Base-by-base conservation (phyloP, 768 basidiomycete species). In the Boletales sp. region DNA sequence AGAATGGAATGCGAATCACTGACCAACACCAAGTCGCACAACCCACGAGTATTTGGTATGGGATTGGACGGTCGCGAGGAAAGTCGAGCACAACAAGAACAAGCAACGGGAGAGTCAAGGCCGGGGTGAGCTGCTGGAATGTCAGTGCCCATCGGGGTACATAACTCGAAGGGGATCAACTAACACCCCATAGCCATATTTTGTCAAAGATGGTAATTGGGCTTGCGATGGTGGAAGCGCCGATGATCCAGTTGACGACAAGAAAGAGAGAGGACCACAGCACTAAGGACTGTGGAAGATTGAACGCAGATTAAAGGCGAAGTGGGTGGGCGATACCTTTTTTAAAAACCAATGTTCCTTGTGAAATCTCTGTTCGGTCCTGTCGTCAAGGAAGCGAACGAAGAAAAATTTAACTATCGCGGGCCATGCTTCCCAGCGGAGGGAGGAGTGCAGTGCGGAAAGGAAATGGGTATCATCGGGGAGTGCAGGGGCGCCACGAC, bases 261-360 rank as follows among this genome's bases (percentile, higher is more conserved):
- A 86, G 72, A 74, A 86, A 90, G 9, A 79, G 50, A 10, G 80
- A 72, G 7, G 83, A 80, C 77, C 82, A 84, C 9, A 84, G 54
- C 17, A 84, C 84, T 31, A 87, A 68, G 1, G 76, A 72, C 72
- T 79, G 48, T 34, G 24, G 31, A 35, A 21, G 19, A 19, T 10
- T 66, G 38, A 52, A 44, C 40, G 31, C 17, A 17, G 8, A 27
- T 15, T 42, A 43, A n/a, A 17, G 30, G 17, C 24, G 27, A 39
- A 38, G 18, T 40, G 24, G 35, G 34, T 31, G 50, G 54, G 24
- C 15, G 0, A 24, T 57, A 72, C 75, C 66, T 87, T 89, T 52
- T 78, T 77, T 21, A 82, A 72, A 58, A 81, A 86, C 88, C 87
- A 90, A 45, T 74, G 80, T 68, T 91, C 89, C 74, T 83, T 73